A percentile compares a stretch with the other conserved stretches of the same genome.
phyloP scores from a whole-genome alignment of 139 green algal species.

The Picochlorum sp. region DNA sequence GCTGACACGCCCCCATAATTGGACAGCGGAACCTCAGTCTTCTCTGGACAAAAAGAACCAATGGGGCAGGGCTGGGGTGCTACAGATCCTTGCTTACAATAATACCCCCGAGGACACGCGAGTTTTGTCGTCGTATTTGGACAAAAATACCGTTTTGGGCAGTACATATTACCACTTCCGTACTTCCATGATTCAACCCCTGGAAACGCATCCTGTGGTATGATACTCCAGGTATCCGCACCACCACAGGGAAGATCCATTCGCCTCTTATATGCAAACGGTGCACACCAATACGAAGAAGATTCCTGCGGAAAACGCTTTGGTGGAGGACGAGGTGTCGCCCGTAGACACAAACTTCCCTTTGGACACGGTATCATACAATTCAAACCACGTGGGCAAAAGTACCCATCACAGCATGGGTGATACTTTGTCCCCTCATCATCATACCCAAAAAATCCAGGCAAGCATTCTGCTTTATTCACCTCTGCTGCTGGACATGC shows the following conservation, averaged over 20 bases:
- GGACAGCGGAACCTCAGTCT: conserved; percentile 28
- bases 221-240: conserved; percentile 50
- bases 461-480: conserved; percentile 15
- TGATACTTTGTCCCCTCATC: not conserved
- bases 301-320: conserved; percentile 12
- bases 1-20: conserved; percentile 31
- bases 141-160: conserved; percentile 34
- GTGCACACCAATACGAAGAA: conserved; percentile 36
- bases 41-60: conserved; percentile 27
- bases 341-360: conserved; percentile 30
- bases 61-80: conserved; percentile 31
- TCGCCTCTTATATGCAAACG: conserved; percentile 47
- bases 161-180: conserved; percentile 36
- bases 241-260: conserved; percentile 38
- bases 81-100: conserved; percentile 35
- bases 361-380: conserved; percentile 44
- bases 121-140: conserved; percentile 30
- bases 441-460: conserved; percentile 34
- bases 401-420: conserved; percentile 43
- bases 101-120: conserved; percentile 30
- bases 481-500: conserved; percentile 13
- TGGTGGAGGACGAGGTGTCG: conserved; percentile 18
- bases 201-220: conserved; percentile 38
- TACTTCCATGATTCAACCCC: conserved; percentile 14
- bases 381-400: conserved; percentile 31